Conservation (phyloP, 495 filamentous ascomycete species). For the Neurospora tetrasperma region DNA sequence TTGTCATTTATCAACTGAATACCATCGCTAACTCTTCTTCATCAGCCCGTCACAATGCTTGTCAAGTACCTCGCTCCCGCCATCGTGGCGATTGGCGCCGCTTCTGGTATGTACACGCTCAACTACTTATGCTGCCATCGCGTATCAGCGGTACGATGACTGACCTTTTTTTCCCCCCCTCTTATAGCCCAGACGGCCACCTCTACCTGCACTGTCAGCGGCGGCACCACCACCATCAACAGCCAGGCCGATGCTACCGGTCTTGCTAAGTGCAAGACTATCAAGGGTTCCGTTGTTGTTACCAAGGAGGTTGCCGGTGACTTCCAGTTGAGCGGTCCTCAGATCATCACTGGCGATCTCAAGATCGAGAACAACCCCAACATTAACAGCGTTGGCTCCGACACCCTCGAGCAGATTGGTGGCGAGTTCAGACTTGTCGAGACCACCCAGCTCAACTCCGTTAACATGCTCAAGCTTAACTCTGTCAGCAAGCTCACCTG, state of each 20-base stretch:
- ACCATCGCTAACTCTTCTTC: conserved; percentile 17
- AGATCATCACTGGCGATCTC: conserved; percentile 60
- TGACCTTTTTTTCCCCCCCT: conserved; percentile 15
- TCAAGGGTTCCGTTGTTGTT: conserved; percentile 63
- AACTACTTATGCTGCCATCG: neutral
- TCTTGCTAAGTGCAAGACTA: conserved; percentile 53
- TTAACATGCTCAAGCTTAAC: conserved; percentile 53
- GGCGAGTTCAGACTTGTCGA: conserved; percentile 56
- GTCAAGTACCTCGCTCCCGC: conserved; percentile 65
- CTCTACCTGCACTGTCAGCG: conserved; percentile 29
- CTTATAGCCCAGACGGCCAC: conserved; percentile 33
- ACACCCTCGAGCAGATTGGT: conserved; percentile 37
- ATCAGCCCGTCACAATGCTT: conserved; percentile 52
- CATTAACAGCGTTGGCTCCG: conserved; percentile 39
- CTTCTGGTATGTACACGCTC: conserved; percentile 47
- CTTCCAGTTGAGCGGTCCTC: conserved; percentile 46
- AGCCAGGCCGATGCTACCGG: conserved; percentile 61
- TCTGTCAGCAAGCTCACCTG: conserved; percentile 56
- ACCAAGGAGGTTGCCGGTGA: conserved; percentile 37
- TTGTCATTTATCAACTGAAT: conserved; percentile 4
- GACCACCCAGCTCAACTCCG: conserved; percentile 51
- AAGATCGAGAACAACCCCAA: conserved; percentile 43
- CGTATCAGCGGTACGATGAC: conserved; percentile 4
- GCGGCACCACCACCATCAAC: conserved; percentile 44
- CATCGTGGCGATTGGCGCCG: conserved; percentile 56